phyloP scores from a whole-genome alignment of 108 stramenopile species.

The Skeletonema potamos region DNA sequence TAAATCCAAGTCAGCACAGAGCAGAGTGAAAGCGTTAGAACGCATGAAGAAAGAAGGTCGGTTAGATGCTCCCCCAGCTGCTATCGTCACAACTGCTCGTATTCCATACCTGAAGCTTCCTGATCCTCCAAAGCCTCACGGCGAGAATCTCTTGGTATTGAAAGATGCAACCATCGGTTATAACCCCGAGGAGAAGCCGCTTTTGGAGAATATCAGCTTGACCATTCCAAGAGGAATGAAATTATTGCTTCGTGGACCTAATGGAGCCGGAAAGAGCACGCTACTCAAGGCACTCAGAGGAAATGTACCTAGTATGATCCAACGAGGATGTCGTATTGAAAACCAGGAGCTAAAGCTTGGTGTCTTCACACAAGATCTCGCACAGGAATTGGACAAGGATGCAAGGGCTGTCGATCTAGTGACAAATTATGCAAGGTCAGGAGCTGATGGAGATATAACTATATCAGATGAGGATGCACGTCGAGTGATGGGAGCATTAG shows the following conservation, averaged over 20 bases:
- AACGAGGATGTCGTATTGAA: conserved; percentile 53
- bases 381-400: conserved; percentile 65
- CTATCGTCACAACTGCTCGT: conserved; percentile 27
- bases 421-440: conserved; percentile 53
- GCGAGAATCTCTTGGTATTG: conserved; percentile 48
- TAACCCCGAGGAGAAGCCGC: conserved; percentile 18
- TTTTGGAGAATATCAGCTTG: conserved; percentile 46
- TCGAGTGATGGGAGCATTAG: conserved; percentile 62
- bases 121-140: conserved; percentile 48
- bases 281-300: conserved; percentile 78
- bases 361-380: conserved; percentile 76
- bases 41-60: conserved; percentile 63
- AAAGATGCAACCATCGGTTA: conserved; percentile 60
- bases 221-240: conserved; percentile 67
- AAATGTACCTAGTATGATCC: conserved; percentile 40
- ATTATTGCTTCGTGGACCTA: conserved; percentile 65
- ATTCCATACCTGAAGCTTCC: conserved; percentile 4
- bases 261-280: conserved; percentile 88
- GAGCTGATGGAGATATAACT: conserved; percentile 52
- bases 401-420: conserved; percentile 61
- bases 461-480: conserved; percentile 66
- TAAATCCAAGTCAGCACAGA: conserved; percentile 73
- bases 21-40: conserved; percentile 71
- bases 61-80: conserved; percentile 45
- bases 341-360: conserved; percentile 47